Base-by-base conservation (phyloP, 805 yeast genomes). In the Kodamaea laetipori region DNA sequence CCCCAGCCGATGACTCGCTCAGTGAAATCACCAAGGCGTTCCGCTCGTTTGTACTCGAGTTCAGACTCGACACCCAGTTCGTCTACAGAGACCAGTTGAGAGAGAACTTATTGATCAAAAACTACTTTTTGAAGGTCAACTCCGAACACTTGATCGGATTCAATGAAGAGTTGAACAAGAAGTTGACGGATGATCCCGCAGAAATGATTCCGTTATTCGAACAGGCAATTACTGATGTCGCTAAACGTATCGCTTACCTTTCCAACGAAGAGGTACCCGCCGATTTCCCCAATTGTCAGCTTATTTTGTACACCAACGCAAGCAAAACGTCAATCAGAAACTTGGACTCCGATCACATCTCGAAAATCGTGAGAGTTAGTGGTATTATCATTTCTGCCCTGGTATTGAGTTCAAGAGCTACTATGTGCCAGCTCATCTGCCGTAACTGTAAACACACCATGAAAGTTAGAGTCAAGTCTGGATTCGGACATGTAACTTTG, bases 341-440 rank as follows among this genome's bases (percentile, higher is more conserved):
- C 44, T 72, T 94, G 45, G 92, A 86, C 60, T 84, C 97, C 1
- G 87, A 84, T 37, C 88, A 88, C 60, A 90, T 94, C 48, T 81
- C 97, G 18, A 87, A 89, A 61, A 84, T 94, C 43, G 92, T 94
- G 26, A 76, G 96, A 44, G 80, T 94, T 34, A 86, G 96, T 15
- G 99, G 99, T 23, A 94, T 94, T 55, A 78, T 94, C 54, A 92
- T 94, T 46, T 84, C 95, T 39, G 86, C 97, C 1, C 86, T 96
- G 3, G 90, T 95, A 21, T 74, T 94, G 44, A 74, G 85, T 25
- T 90, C 97, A 1, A 82, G 94, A 55, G 96, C 98, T 18, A 86
- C 96, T 0, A 74, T 73, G 43, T 80, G 90, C 23, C 90, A 86
- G 51, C 69, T 94, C 44, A 81, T 90, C 76, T 94, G 99, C 67